Conservation (phyloP, 768 basidiomycete species). For the Psilocybe tampanensis region DNA sequence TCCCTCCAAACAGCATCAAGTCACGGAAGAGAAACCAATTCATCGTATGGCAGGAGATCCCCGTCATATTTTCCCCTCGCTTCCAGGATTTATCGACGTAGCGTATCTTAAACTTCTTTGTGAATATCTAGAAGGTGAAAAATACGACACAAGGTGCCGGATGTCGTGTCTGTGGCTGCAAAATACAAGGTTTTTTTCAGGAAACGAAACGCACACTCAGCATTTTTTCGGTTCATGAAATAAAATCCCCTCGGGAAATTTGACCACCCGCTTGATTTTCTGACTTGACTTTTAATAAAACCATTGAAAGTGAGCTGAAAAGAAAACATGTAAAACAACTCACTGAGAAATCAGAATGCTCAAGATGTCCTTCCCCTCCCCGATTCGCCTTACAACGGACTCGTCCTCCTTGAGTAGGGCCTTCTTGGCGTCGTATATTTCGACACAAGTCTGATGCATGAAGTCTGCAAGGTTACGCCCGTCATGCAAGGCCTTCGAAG, state of each 20-base stretch:
- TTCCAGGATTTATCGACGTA: constrained; percentile 35
- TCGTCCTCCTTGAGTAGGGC: constrained; percentile 35
- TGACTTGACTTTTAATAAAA: too few species aligned
- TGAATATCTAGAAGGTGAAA: constrained; percentile 34
- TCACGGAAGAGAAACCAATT: constrained; percentile 36
- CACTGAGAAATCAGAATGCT: constrained; percentile 49
- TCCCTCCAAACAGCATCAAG: constrained; percentile 43
- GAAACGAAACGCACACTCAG: not conserved
- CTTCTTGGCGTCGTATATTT: constrained; percentile 40
- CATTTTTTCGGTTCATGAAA: not conserved
- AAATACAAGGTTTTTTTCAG: constrained; percentile 39
- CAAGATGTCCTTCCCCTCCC: constrained; percentile 47
- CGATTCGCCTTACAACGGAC: constrained; percentile 31
- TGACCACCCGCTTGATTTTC: constrained; percentile 39
- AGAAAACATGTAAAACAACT: constrained; percentile 10
- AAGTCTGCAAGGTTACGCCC: constrained; percentile 36
- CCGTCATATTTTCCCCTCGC: constrained; percentile 24
- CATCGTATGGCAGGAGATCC: constrained; percentile 35
- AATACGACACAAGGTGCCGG: constrained; percentile 34
- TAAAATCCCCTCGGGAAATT: constrained; percentile 23
- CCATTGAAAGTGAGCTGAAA: too few species aligned
- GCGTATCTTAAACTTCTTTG: constrained; percentile 36
- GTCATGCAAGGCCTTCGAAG: constrained; percentile 29
- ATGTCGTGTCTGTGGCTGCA: constrained; percentile 45
- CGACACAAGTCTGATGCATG: constrained; percentile 35